Conservation (phyloP, 495 filamentous ascomycete genomes). For the Xylaria palmicola region DNA sequence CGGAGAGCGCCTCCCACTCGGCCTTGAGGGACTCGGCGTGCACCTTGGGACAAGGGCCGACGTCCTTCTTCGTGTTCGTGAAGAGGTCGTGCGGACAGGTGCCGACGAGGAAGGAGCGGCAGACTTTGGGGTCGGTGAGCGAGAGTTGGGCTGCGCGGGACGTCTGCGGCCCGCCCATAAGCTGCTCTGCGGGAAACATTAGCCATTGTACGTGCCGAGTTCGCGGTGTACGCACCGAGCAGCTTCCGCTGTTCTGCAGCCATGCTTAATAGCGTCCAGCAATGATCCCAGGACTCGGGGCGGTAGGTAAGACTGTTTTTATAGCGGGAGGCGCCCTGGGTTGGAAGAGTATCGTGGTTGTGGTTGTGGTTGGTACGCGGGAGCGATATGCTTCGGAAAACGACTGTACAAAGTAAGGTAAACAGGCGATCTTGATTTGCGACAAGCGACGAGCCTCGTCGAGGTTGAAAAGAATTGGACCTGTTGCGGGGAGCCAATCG, state of each 20-base stretch:
- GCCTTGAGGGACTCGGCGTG: slow-evolving; percentile 85
- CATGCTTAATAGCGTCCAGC: slow-evolving; percentile 68
- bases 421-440: background rate
- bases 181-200: slow-evolving; percentile 60
- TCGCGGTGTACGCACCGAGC: slow-evolving; percentile 61
- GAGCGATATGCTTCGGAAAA: background rate
- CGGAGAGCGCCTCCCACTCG: slow-evolving; percentile 73
- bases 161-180: slow-evolving; percentile 71
- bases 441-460: slow-evolving; percentile 24
- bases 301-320: background rate
- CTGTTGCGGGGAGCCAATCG: slow-evolving; percentile 33
- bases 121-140: slow-evolving; percentile 91
- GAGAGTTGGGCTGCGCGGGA: slow-evolving; percentile 75
- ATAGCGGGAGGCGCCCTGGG: background rate
- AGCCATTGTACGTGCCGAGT: slow-evolving; percentile 1
- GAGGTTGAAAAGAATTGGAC: slow-evolving; percentile 6
- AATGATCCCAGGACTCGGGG: too few species aligned
- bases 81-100: slow-evolving; percentile 99
- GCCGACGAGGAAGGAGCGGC: slow-evolving; percentile 89
- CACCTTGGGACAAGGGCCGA: slow-evolving; percentile 86
- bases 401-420: background rate
- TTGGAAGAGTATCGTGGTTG: background rate
- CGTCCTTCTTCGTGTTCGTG: slow-evolving; percentile 98
- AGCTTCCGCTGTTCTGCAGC: slow-evolving; percentile 94
- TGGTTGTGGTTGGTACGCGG: background rate